Conservation (phyloP, 2,329 filamentous ascomycete genomes). For the Verticillium dahliae region DNA sequence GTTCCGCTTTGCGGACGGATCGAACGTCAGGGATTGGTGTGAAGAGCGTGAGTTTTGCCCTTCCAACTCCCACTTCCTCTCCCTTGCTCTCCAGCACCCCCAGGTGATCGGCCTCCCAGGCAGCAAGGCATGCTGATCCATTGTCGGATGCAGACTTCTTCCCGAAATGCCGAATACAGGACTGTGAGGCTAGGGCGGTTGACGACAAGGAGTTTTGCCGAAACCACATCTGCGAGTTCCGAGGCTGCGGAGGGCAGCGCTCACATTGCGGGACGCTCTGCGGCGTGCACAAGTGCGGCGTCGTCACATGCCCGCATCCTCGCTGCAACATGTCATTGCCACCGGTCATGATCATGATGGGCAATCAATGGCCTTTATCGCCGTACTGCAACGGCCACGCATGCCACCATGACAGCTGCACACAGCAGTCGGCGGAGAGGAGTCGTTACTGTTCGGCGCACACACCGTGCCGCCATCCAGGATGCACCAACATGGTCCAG, state of each 20-base stretch:
- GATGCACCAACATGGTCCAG: slow-evolving; percentile 4
- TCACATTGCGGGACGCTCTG: slow-evolving; percentile 9
- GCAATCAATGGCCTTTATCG: not conserved
- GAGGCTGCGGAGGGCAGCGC: slow-evolving; percentile 12
- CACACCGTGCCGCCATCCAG: slow-evolving; percentile 4
- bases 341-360: not conserved
- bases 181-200: slow-evolving; percentile 6
- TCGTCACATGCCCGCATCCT: slow-evolving; percentile 10
- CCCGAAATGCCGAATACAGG: slow-evolving; percentile 1
- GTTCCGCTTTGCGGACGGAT: slow-evolving; percentile 6
- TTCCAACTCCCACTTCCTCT: not conserved
- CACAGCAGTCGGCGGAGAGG: not conserved
- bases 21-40: slow-evolving; percentile 9
- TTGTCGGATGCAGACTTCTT: slow-evolving; percentile 3
- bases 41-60: slow-evolving; percentile 16
- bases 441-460: slow-evolving; percentile 5
- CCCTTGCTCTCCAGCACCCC: not conserved
- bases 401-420: slow-evolving; percentile 5
- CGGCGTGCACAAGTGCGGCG: slow-evolving; percentile 16
- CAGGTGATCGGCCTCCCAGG: not conserved
- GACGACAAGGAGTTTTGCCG: slow-evolving; percentile 10
- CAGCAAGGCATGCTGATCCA: not conserved
- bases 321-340: not conserved
- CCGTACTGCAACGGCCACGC: slow-evolving; percentile 8
- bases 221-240: slow-evolving; percentile 16